A percentile compares a stretch with the other conserved stretches of the same genome.
phyloP scores from a whole-genome alignment of 305 asterid species.

The Rubia peregrina region DNA sequence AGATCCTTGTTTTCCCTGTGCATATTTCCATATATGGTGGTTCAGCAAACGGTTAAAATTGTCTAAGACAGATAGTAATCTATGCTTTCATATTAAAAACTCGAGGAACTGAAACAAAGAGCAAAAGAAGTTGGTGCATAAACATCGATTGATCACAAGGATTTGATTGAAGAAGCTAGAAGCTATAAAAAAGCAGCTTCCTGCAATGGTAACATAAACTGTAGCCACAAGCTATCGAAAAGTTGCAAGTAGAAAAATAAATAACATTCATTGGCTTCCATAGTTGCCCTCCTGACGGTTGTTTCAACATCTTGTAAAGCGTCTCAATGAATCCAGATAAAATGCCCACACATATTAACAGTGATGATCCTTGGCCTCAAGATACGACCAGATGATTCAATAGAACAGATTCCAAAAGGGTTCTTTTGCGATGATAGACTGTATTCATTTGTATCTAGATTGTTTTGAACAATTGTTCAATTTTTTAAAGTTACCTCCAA shows the following conservation, averaged over 20 bases:
- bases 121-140: too few relatives aligned
- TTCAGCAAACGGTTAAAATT: too few relatives aligned
- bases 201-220: neutral
- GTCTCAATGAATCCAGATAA: slow-evolving; percentile 95
- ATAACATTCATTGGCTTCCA: neutral
- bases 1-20: too few relatives aligned
- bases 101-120: too few relatives aligned
- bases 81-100: too few relatives aligned
- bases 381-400: slow-evolving; percentile 22
- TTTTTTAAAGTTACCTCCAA: too few relatives aligned
- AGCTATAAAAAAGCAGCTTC: neutral
- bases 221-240: neutral
- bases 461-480: too few relatives aligned
- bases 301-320: slow-evolving; percentile 79
- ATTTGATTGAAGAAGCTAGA: neutral
- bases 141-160: neutral
- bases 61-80: too few relatives aligned
- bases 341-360: slow-evolving; percentile 83
- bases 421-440: neutral
- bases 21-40: too few relatives aligned
- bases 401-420: neutral
- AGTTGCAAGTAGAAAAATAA: neutral
- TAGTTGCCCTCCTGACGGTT: slow-evolving; percentile 63
- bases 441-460: too few relatives aligned
- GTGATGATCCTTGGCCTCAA: slow-evolving; percentile 95